Base-by-base conservation (phyloP, 1,284 basidiomycete genomes). In the Leucoagaricus sp. region DNA sequence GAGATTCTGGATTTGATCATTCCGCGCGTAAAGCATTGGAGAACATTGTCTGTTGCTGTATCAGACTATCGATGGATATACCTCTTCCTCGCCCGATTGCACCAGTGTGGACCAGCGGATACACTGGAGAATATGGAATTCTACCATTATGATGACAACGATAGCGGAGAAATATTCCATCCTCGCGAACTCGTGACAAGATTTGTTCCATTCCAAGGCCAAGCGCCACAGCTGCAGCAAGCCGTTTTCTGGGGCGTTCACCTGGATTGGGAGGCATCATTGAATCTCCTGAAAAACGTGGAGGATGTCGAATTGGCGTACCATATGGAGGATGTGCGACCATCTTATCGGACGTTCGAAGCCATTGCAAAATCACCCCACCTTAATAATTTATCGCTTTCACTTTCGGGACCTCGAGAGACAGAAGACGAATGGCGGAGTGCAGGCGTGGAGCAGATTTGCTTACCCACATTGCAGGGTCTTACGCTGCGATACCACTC, bases 181-280 rank as follows among this genome's bases (percentile, higher is more conserved):
- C 74, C 76, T 25, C 61, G 64, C 2, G 64, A 74, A 44, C 61
- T 77, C 45, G 63, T 64, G 52, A 67, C 69, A 3, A 64, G 68
- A 21, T 75, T 81, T 60, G 61, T 73, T 5, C 75, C 82, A 1
- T 88, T 89, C 69, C 65, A 76, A 17, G 83, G 83, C 0, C 69
- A 72, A 36, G 80, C 79, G n/a, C 86, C 86, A 1, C 74, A 69
- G 13, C 68, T 89, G 3, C 69, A 65, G n/a, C 63, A 67, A 6
- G 65, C 81, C 19, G 69, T 72, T 2, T 70, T 89, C 17, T 86
- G 83, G 83, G 85, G 84, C 31, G 82, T 87, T 1, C 85, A 87
- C 57, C 64, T 88, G 25, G 77, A 84, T 54, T 89, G 87, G 86
- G 73, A 76, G 13, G 67, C 67, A 49, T 77, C 74, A 9, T 61